phyloP scores from a whole-genome alignment of 2,329 filamentous ascomycete species.

The Furcasterigmium furcatum region DNA sequence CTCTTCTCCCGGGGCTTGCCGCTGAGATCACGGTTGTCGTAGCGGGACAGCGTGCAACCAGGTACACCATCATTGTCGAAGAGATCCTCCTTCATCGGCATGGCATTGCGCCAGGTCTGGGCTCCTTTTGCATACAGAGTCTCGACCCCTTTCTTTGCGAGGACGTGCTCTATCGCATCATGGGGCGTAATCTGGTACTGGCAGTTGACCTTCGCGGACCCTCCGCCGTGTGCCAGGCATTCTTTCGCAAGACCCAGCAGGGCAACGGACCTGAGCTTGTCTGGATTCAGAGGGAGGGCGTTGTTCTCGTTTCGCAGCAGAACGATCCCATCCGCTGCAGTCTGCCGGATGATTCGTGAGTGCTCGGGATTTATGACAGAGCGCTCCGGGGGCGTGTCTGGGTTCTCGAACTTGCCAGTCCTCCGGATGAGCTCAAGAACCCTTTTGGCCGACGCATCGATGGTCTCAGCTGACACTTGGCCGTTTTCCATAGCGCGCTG shows the following conservation, averaged over 20 bases:
- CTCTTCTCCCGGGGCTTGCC: not conserved
- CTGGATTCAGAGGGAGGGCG: slow-evolving; percentile 47
- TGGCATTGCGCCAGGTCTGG: slow-evolving; percentile 4
- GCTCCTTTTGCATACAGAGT: slow-evolving; percentile 7
- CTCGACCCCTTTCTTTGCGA: slow-evolving; percentile 4
- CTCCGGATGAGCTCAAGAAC: no score
- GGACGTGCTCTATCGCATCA: slow-evolving; percentile 2
- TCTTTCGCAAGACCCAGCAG: slow-evolving; percentile 8
- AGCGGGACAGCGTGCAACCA: no score
- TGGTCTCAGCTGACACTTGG: no score
- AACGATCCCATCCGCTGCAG: slow-evolving; percentile 58
- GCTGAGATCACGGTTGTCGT: no score
- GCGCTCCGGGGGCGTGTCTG: slow-evolving; percentile 3
- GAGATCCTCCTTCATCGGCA: slow-evolving; percentile 12
- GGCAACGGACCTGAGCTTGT: slow-evolving; percentile 7
- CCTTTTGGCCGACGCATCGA: no score
- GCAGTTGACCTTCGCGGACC: slow-evolving; percentile 16
- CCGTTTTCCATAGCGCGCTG: no score
- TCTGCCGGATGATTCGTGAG: slow-evolving; percentile 39
- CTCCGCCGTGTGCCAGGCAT: slow-evolving; percentile 14
- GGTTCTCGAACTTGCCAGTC: no score
- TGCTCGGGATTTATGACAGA: slow-evolving; percentile 12
- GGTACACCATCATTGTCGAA: slow-evolving; percentile 9
- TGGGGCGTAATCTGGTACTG: slow-evolving; percentile 13
- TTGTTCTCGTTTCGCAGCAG: slow-evolving; percentile 61